Base-by-base conservation (phyloP, 768 basidiomycete genomes). In the Mycena albidolilacea region DNA sequence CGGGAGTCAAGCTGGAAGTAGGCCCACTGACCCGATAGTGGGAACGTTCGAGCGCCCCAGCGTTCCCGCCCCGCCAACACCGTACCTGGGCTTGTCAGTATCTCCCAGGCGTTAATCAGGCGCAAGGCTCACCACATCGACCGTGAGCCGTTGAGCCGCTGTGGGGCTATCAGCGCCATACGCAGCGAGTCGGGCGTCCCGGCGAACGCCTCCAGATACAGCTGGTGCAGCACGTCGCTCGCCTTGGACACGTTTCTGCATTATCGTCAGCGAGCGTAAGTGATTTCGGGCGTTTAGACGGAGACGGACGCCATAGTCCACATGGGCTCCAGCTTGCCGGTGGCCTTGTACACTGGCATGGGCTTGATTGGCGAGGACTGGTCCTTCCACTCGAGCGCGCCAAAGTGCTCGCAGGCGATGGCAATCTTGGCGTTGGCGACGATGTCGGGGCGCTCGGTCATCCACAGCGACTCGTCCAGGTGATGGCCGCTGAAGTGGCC, bases 301-400 rank as follows among this genome's bases (percentile, higher is more conserved):
- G 30, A 30, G 19, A 77, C 79, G 7, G 66, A 81, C 80, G 73
- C 81, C 81, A 81, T 82, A 2, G 81, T 82, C 81, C 81, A 82
- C 80, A 82, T 82, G 2, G 81, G 81, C 64, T 81, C 81, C 39
- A 79, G 59, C n/a, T 71, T 73, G 15, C 80, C 81, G 2, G 80
- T 82, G 8, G 81, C 59, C 46, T 75, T 64, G 71, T 81, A 82
- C 14, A 78, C 74, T 2, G 79, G 78, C 15, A 75, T 72, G 1
- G 79, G 77, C 19, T 71, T 74, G 1, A 64, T 75, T 7, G 65
- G 54, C 14, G 44, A 46, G 14, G 73, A 77, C 19, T 75, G 72
- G 57, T 82, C 81, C 54, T 82, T 82, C 79, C 78, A 81, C 62
- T 82, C 79, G 3, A 78, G 46, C 21, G 81, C 81, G 15, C 80